phyloP scores from a whole-genome alignment of 2,329 filamentous ascomycete genomes.

The Nemania serpens region DNA sequence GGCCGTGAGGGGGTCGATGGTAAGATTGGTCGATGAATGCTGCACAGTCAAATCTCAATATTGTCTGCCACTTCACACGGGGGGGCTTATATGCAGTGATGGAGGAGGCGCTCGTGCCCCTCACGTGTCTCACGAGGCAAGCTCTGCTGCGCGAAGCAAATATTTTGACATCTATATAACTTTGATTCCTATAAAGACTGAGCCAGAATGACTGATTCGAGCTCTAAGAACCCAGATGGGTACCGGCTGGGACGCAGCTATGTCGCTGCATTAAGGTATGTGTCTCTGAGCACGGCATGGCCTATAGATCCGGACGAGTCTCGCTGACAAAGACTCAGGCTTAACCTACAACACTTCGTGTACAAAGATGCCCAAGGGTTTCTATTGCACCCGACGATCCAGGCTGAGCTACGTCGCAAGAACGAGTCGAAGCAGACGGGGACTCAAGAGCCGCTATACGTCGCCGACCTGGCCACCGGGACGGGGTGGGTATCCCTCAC shows the following conservation, averaged over 20 bases:
- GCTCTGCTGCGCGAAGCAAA: background rate
- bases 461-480: conserved; percentile 25
- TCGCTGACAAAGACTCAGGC: conserved; percentile 7
- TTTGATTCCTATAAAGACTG: background rate
- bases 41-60: too few species aligned
- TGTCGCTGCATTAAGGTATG: conserved; percentile 18
- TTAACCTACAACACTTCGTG: conserved; percentile 25
- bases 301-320: background rate
- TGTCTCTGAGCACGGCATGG: background rate
- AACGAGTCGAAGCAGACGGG: background rate
- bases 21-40: too few species aligned
- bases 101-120: too few species aligned
- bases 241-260: conserved; percentile 20
- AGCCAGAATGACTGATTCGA: conserved; percentile 1
- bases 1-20: too few species aligned
- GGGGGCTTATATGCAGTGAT: too few species aligned
- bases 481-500: conserved; percentile 9
- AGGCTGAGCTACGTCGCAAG: conserved; percentile 3
- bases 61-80: too few species aligned
- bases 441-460: background rate
- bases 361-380: conserved; percentile 20
- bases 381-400: conserved; percentile 22
- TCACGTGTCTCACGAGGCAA: background rate
- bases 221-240: conserved; percentile 7
- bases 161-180: background rate